Percentiles rank a stretch among this genome's conserved stretches.
These are phyloP conservation scores for Dittrichia graveolens DNA, from an alignment of 129 eudicot species.

Conservation along the genomic window DNA sequence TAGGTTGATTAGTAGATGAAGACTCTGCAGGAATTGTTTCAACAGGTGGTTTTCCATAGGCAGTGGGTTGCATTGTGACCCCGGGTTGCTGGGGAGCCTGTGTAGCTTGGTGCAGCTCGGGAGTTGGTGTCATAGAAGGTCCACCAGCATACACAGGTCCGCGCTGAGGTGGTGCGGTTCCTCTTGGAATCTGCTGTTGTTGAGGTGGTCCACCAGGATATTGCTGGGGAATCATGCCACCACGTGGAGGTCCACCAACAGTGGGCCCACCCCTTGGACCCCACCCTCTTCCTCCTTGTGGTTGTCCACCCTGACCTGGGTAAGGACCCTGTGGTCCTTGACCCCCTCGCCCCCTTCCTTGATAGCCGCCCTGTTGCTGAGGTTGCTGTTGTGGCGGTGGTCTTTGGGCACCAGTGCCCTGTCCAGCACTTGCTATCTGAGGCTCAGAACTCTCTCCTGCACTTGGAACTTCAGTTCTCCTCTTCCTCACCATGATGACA, in stretches of 20 bases:
- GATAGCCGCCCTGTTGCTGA: slow-evolving; percentile 52
- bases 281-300: slow-evolving; percentile 54
- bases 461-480: slow-evolving; percentile 56
- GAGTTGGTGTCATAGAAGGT: slow-evolving; percentile 63
- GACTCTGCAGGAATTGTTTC: slow-evolving; percentile 48
- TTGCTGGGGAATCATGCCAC: slow-evolving; percentile 51
- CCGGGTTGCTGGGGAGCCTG: slow-evolving; percentile 72
- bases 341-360: slow-evolving; percentile 63
- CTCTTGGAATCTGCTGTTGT: slow-evolving; percentile 59
- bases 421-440: slow-evolving; percentile 49
- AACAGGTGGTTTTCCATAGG: slow-evolving; percentile 39
- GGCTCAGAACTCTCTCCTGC: slow-evolving; percentile 58
- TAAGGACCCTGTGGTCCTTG: slow-evolving; percentile 36
- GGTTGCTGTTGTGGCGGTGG: slow-evolving; percentile 28
- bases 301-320: slow-evolving; percentile 34
- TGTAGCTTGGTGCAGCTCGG: slow-evolving; percentile 99
- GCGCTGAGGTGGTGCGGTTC: slow-evolving; percentile 57
- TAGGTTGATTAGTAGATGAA: slow-evolving; percentile 36
- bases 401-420: background rate
- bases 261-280: slow-evolving; percentile 45
- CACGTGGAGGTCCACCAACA: slow-evolving; percentile 38
- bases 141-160: slow-evolving; percentile 63
- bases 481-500: slow-evolving; percentile 81
- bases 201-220: slow-evolving; percentile 35
- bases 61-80: slow-evolving; percentile 39